Percentiles rank a stretch among this genome's conserved stretches.
Evolutionary conservation across 768 basidiomycete species (phyloP).

Genomic region (Boletellus ananas): DNA sequence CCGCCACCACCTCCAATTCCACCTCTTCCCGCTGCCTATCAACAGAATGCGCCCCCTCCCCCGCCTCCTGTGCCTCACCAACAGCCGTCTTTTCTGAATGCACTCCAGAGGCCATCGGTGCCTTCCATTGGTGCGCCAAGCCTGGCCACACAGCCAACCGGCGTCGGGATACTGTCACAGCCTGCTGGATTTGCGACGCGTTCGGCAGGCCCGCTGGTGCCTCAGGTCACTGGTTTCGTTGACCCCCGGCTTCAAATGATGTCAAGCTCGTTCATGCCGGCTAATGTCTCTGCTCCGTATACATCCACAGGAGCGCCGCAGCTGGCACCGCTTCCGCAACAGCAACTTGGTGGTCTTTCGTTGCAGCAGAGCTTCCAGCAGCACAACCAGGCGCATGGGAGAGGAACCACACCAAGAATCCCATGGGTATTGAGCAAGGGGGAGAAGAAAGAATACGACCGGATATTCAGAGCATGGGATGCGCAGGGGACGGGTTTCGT

Average conservation of each 20-base stretch:
- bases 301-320: constrained; percentile 59
- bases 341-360: constrained; percentile 48
- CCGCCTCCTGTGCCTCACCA: constrained; percentile 34
- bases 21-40: constrained; percentile 58
- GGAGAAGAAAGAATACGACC: constrained; percentile 96
- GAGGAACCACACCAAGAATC: constrained; percentile 61
- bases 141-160: constrained; percentile 20
- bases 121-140: constrained; percentile 10
- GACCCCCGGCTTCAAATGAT: constrained; percentile 87
- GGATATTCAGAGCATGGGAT: constrained; percentile 98
- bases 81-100: constrained; percentile 49
- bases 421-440: constrained; percentile 84
- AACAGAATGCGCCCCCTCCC: constrained; percentile 43
- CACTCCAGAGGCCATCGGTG: constrained; percentile 41
- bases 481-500: constrained; percentile 78
- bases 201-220: constrained; percentile 46
- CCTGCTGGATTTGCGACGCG: constrained; percentile 48
- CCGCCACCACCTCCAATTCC: constrained; percentile 56
- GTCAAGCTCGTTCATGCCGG: constrained; percentile 89
- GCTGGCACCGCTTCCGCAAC: constrained; percentile 53
- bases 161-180: constrained; percentile 25
- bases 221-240: constrained; percentile 76
- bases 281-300: constrained; percentile 58
- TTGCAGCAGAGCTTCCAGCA: constrained; percentile 87
- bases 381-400: constrained; percentile 72